Conservation (phyloP, 2,329 filamentous ascomycete genomes). For the Curvularia hawaiiensis region DNA sequence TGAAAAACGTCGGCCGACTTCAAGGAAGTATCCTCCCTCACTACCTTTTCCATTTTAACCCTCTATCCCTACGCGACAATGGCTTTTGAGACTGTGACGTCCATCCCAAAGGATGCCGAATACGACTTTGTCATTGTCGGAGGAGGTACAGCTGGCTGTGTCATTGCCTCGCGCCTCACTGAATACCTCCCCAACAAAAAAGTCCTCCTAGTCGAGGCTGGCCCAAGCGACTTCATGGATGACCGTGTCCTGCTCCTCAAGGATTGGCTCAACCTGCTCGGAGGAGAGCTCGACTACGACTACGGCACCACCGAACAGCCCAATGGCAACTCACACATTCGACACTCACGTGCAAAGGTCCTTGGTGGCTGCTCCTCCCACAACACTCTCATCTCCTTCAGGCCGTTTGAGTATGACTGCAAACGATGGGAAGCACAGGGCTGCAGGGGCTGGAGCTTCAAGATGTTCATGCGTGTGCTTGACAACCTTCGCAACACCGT, state of each 20-base stretch:
- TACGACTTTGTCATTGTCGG: slow-evolving; percentile 88
- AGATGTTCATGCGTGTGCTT: slow-evolving; percentile 79
- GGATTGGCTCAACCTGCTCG: slow-evolving; percentile 83
- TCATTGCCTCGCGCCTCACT: slow-evolving; percentile 78
- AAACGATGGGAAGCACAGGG: slow-evolving; percentile 82
- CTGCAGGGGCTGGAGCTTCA: slow-evolving; percentile 85
- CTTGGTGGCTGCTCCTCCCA: slow-evolving; percentile 91
- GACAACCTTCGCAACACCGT: slow-evolving; percentile 89
- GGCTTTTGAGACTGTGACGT: slow-evolving; percentile 58
- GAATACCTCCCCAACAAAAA: slow-evolving; percentile 83
- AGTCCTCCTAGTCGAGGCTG: slow-evolving; percentile 84
- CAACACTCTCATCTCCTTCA: slow-evolving; percentile 93
- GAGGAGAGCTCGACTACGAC: slow-evolving; percentile 87
- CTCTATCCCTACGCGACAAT: slow-evolving; percentile 24
- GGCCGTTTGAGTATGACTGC: slow-evolving; percentile 87
- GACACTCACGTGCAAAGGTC: slow-evolving; percentile 90
- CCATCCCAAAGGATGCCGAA: slow-evolving; percentile 65
- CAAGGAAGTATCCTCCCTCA: slow-evolving; percentile 9
- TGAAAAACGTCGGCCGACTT: neutral
- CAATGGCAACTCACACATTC: slow-evolving; percentile 88
- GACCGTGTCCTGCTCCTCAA: slow-evolving; percentile 85
- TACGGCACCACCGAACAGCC: slow-evolving; percentile 90
- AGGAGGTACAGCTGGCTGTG: slow-evolving; percentile 85
- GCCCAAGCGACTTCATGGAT: slow-evolving; percentile 87
- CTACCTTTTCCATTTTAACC: slow-evolving; percentile 1